Percentiles rank a stretch among this genome's conserved stretches.
Conservation (phyloP, 441 rosid species). For the Croton setiger region DNA sequence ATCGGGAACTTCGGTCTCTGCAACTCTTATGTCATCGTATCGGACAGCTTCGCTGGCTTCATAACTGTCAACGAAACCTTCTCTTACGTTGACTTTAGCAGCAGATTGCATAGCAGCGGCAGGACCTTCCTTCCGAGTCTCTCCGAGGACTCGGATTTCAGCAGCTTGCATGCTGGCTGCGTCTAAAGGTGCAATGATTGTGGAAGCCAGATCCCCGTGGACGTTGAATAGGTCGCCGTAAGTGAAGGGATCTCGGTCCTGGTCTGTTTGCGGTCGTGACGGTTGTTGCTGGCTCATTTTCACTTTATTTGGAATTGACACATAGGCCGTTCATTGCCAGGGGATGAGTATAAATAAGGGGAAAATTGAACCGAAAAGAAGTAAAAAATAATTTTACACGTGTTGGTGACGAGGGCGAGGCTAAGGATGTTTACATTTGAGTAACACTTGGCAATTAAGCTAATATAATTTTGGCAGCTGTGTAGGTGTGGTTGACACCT, state of each 20-base stretch:
- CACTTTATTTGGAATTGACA: neutral
- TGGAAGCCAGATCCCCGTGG: slow-evolving; percentile 28
- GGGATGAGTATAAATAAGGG: neutral
- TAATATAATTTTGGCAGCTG: neutral
- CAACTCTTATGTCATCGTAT: slow-evolving; percentile 28
- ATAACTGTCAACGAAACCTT: slow-evolving; percentile 25
- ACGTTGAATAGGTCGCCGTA: slow-evolving; percentile 15
- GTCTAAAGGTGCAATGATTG: slow-evolving; percentile 36
- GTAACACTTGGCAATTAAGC: neutral
- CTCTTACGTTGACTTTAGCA: slow-evolving; percentile 27
- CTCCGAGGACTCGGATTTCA: slow-evolving; percentile 36
- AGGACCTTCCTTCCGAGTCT: slow-evolving; percentile 33
- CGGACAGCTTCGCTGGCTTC: slow-evolving; percentile 24
- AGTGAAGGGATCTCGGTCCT: neutral
- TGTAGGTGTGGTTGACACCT: neutral
- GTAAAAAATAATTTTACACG: neutral
- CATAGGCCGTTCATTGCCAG: too few species aligned
- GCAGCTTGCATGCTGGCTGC: slow-evolving; percentile 42
- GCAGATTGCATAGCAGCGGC: slow-evolving; percentile 45
- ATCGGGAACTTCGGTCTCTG: slow-evolving; percentile 10
- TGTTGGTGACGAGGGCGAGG: neutral
- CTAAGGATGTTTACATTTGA: neutral
- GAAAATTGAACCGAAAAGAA: too few species aligned
- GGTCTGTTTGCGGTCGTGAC: neutral
- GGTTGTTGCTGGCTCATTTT: slow-evolving; percentile 18